A percentile compares a stretch with the other conserved stretches of the same genome.
phyloP scores from a whole-genome alignment of 139 green algal species.

The Pycnococcus provasolii region DNA sequence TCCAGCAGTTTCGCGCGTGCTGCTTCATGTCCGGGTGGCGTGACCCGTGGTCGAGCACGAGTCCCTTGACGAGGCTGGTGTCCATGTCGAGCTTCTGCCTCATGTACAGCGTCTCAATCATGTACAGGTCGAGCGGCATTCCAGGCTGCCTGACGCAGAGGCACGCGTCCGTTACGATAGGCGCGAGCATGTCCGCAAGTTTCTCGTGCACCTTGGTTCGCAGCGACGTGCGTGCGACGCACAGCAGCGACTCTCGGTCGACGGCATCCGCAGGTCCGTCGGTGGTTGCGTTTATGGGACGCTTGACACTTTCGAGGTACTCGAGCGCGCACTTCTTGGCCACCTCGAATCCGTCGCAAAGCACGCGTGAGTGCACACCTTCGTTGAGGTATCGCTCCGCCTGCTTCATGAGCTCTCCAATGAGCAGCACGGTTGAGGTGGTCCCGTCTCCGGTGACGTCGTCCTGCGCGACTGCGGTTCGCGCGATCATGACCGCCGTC shows the following conservation, averaged over 20 bases:
- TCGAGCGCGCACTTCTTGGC: constrained; percentile 71
- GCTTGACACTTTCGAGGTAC: constrained; percentile 63
- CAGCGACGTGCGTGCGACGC: constrained; percentile 81
- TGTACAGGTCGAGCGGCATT: constrained; percentile 85
- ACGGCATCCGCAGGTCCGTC: constrained; percentile 5
- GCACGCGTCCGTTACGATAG: constrained; percentile 38
- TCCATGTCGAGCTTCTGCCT: constrained; percentile 88
- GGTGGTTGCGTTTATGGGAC: no score
- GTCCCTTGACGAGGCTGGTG: constrained; percentile 75
- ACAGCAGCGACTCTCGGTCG: constrained; percentile 71
- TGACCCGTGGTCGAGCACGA: constrained; percentile 94
- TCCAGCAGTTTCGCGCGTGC: constrained; percentile 74
- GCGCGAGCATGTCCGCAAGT: constrained; percentile 37
- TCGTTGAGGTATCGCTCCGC: constrained; percentile 86
- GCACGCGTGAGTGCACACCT: constrained; percentile 85
- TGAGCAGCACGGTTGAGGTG: constrained; percentile 88
- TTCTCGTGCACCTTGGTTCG: constrained; percentile 69
- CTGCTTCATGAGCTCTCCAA: constrained; percentile 97
- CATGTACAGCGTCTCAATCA: constrained; percentile 99
- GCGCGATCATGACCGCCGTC: constrained; percentile 98
- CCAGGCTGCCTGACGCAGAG: constrained; percentile 28
- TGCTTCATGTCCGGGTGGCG: constrained; percentile 98
- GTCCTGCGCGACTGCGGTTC: constrained; percentile 92
- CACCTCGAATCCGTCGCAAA: constrained; percentile 87
- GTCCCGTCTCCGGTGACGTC: constrained; percentile 95